Evolutionary conservation across 148 eudicot species (phyloP), one percentile per base, ranked within the genome.

Genomic region (Spergularia marina): DNA sequence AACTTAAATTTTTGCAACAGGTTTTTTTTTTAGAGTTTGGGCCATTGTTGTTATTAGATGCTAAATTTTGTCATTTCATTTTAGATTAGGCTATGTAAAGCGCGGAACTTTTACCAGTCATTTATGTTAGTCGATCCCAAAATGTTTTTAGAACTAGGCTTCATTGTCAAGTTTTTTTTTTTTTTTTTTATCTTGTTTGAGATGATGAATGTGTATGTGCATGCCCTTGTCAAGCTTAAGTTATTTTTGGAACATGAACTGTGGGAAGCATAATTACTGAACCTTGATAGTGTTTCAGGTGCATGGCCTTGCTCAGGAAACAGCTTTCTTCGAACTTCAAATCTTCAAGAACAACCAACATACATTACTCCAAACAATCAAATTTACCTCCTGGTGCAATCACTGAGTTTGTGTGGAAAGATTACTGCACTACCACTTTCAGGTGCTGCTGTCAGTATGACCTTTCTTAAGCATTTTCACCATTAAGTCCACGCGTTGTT

Each of bases 301-400:
- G 81, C 57, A 81, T 81, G 84, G 84, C 84, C 78, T 77, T 73
- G 77, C 84, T 81, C 39, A 56, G 77, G 74, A 81, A 77, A 64
- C 84, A 81, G 12, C 71, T 77, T 63, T 81, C 80, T 53, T 44
- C 74, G 6, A 39, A 49, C 55, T 74, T 77, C 30, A 81, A 72
- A 62, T 81, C 80, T 21, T 53, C 77, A 74, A 81, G 81, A 55
- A 77, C 71, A 17, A 81, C 84, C 6, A 72, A 69, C 51, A 67
- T 81, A 73, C 84, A 68, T 6, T 81, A 77, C 74, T 47, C 77
- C 16, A 73, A 62, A 63, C 74, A 77, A 49, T 71, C 70, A 4
- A 77, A 73, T 73, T 74, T 73, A 40, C 78, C 77, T 16, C 78
- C 80, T 53, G 84, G 84, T 49, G 16, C 84, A 25, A 82, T 82